Conservation (phyloP, 495 filamentous ascomycete genomes). For the Amorphotheca resinae region DNA sequence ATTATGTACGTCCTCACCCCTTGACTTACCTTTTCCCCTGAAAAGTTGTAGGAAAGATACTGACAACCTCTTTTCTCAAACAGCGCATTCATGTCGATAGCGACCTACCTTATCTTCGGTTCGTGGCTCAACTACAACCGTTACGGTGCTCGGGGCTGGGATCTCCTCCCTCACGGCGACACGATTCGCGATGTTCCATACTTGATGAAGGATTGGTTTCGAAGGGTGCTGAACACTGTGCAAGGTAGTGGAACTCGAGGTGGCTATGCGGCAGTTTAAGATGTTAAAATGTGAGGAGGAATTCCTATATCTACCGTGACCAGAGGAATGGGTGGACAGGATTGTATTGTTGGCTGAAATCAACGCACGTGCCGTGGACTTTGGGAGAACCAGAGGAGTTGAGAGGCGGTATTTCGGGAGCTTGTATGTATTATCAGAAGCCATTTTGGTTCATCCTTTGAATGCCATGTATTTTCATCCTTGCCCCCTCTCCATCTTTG, state of each 20-base stretch:
- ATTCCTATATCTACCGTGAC: no score
- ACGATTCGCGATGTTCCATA: conserved; percentile 88
- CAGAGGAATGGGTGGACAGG: neutral
- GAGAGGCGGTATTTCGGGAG: neutral
- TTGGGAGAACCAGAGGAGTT: neutral
- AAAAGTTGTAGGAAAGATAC: no score
- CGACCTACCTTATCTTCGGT: conserved; percentile 92
- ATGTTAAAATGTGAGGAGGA: neutral
- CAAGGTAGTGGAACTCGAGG: conserved; percentile 71
- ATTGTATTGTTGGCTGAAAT: neutral
- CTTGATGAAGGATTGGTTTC: conserved; percentile 74
- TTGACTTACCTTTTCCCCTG: neutral
- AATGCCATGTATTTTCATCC: neutral
- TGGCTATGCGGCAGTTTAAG: conserved; percentile 86
- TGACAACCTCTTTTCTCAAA: no score
- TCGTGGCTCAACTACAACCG: conserved; percentile 99
- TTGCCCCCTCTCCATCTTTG: neutral
- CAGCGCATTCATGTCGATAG: conserved; percentile 72
- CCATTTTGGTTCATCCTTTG: neutral
- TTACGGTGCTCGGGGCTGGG: conserved; percentile 90
- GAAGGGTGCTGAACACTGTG: conserved; percentile 66
- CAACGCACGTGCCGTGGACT: neutral
- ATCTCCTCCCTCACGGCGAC: conserved; percentile 86
- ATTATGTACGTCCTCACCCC: conserved; percentile 61
- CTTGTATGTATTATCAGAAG: neutral